phyloP scores from a whole-genome alignment of 495 filamentous ascomycete species.

The Lophium mytilinum region DNA sequence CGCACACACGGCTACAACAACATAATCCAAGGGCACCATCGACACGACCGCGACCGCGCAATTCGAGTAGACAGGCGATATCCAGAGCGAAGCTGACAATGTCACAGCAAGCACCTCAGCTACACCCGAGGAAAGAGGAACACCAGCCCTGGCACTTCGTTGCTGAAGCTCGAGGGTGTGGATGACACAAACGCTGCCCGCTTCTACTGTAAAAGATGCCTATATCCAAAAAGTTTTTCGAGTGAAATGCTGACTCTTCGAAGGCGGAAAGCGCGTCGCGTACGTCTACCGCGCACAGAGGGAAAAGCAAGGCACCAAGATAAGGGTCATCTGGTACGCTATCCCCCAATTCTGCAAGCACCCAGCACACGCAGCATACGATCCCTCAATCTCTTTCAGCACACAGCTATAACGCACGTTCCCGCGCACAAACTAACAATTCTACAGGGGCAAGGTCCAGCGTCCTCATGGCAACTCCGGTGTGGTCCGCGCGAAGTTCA shows the following conservation, averaged over 20 bases:
- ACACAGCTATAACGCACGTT: neutral
- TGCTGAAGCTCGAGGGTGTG: constrained; percentile 96
- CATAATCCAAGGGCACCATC: no score
- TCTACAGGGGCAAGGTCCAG: no score
- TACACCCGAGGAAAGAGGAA: constrained; percentile 66
- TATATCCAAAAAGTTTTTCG: constrained; percentile 18
- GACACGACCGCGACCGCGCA: no score
- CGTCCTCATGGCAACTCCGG: constrained; percentile 67
- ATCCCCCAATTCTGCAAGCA: no score
- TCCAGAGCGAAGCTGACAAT: neutral
- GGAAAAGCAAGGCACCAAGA: constrained; percentile 92
- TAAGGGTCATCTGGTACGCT: constrained; percentile 91
- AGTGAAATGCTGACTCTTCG: constrained; percentile 27
- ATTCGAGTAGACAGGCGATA: no score
- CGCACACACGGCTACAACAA: no score
- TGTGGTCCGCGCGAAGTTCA: constrained; percentile 93
- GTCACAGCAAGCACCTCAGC: constrained; percentile 63
- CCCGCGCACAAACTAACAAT: neutral
- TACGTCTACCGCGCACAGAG: constrained; percentile 92
- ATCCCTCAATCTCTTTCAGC: no score
- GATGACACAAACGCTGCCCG: constrained; percentile 70
- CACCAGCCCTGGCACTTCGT: constrained; percentile 52
- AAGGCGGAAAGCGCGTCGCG: constrained; percentile 80
- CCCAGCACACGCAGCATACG: no score
- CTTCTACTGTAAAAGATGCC: no score